A percentile compares a stretch with the other conserved stretches of the same genome.
phyloP scores from a whole-genome alignment of 331 rosid genomes.

The Prunus yedoensis region DNA sequence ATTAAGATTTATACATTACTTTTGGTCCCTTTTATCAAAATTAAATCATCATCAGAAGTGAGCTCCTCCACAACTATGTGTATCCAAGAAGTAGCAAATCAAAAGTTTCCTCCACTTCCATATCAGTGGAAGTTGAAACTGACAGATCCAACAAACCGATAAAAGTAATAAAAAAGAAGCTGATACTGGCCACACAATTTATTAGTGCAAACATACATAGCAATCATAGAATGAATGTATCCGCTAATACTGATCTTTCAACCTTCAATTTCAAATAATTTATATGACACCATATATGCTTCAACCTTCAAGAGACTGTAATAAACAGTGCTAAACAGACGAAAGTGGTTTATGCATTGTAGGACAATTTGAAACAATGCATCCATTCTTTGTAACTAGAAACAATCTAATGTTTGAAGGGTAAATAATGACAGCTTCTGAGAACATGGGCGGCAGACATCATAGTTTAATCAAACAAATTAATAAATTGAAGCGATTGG shows the following conservation, averaged over 20 bases:
- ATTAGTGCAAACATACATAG: background rate
- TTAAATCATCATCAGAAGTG: slow-evolving; percentile 71
- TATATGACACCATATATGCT: background rate
- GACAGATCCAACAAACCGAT: slow-evolving; percentile 23
- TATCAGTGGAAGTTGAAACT: slow-evolving; percentile 96
- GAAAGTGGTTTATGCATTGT: background rate
- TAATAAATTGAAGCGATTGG: too few relatives aligned
- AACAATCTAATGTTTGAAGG: background rate
- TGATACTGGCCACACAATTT: background rate
- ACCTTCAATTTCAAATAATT: background rate
- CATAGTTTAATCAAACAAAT: too few relatives aligned
- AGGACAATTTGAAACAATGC: background rate
- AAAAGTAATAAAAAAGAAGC: background rate
- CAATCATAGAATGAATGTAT: background rate
- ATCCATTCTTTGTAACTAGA: background rate
- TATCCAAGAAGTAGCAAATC: slow-evolving; percentile 84
- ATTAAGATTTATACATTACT: too few relatives aligned
- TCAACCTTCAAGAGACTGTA: background rate
- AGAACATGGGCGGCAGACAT: background rate
- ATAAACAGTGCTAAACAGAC: background rate
- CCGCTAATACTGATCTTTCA: background rate
- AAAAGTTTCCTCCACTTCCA: slow-evolving; percentile 96
- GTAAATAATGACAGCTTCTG: background rate
- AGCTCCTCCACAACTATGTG: slow-evolving; percentile 92
- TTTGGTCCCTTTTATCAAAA: slow-evolving; percentile 86